phyloP scores from a whole-genome alignment of 371 early-diverging fungal genomes.

The Nematocida sp. region DNA sequence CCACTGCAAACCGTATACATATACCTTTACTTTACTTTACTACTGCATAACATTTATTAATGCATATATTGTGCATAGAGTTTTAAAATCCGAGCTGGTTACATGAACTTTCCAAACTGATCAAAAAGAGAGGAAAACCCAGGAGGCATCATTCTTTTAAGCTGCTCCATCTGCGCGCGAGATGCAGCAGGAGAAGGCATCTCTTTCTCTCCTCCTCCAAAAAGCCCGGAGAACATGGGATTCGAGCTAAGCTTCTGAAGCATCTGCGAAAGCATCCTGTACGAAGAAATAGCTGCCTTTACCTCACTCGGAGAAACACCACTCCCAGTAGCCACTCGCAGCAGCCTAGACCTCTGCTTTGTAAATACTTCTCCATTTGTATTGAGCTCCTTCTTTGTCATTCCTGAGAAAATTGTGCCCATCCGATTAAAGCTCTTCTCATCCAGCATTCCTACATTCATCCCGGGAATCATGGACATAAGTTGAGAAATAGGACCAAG shows the following conservation, averaged over 20 bases:
- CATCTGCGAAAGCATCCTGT: conserved; percentile 76
- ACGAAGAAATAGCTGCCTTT: conserved; percentile 75
- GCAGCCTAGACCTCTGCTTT: conserved; percentile 73
- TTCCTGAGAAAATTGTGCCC: conserved; percentile 90
- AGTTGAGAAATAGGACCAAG: conserved; percentile 88
- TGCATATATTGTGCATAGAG: too few relatives aligned
- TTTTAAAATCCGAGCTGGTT: too few relatives aligned
- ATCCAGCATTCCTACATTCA: conserved; percentile 71
- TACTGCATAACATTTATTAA: too few relatives aligned
- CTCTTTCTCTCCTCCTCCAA: conserved; percentile 17
- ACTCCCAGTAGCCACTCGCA: conserved; percentile 81
- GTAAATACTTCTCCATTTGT: conserved; percentile 80
- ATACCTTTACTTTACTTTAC: too few relatives aligned
- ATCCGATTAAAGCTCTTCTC: conserved; percentile 72
- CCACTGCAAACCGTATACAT: too few relatives aligned
- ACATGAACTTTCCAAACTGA: conserved; percentile 39
- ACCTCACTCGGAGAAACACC: conserved; percentile 80
- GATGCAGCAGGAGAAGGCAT: conserved; percentile 21
- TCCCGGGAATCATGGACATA: conserved; percentile 93
- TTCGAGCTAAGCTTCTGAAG: conserved; percentile 81
- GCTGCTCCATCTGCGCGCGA: conserved; percentile 45
- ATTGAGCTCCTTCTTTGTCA: conserved; percentile 85
- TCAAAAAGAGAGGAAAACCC: conserved; percentile 54
- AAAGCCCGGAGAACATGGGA: conserved; percentile 54
- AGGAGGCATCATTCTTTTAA: conserved; percentile 56